Evolutionary conservation across 371 early-diverging fungal species (phyloP), one percentile per base, ranked within the genome.

Genomic region (Mortierella sp.): DNA sequence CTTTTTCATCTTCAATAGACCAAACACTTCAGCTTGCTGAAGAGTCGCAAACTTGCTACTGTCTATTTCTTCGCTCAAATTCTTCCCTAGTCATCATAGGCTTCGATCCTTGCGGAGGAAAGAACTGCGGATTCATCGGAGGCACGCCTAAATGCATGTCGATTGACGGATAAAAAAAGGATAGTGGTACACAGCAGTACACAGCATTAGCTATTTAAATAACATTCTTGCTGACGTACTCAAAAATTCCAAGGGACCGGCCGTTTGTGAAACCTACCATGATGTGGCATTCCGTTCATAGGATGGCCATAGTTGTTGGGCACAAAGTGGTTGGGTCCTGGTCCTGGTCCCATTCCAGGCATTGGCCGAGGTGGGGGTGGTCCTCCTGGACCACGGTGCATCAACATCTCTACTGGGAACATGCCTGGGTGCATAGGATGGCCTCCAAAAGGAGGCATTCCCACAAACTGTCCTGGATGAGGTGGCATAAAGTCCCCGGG

Each of bases 371-470:
- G 72, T 37, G 37, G 37, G 1, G 70, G 64, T n/a, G 68, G 66
- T 29, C 77, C 77, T 2, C 68, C 68, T 18, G 77, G 77, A 4
- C 76, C 71, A 59, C 72, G 69, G 28, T 68, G 77, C 68, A 76
- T 71, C 21, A 76, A 45, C 72, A 72, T 72, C 62, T 76, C 77
- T 55, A 76, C 77, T 30, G 77, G 72, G 67, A 81, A 80, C 83
- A 83, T 83, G 26, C 68, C 70, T 18, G 79, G 80, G 48, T 82
- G 82, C 75, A 80, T 79, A 25, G 82, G 82, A n/a, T 63, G 65
- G 1, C 73, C 64, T 26, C 82, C 70, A 77, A 66, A 74, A 30
- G 84, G 69, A 60, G 72, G 80, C 79, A 84, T 80, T 14, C 76
- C 80, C 3, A 73, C 75, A 61, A 74, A 70, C 56, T 71, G 77